phyloP scores from a whole-genome alignment of 1,284 basidiomycete species.

The Trametes sp. region DNA sequence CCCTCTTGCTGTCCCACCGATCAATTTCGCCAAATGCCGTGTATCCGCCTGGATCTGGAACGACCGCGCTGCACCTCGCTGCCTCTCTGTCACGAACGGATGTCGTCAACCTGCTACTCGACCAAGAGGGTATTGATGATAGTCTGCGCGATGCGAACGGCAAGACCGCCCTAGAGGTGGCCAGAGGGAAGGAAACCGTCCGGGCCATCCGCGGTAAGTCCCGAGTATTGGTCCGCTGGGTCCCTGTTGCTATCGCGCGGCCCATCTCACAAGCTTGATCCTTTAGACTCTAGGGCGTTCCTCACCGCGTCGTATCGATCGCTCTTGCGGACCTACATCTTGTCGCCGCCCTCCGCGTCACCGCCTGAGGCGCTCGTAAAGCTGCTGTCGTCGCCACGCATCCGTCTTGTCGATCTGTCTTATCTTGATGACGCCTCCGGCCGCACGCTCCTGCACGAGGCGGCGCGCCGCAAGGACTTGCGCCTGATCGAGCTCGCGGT shows the following conservation, averaged over 20 bases:
- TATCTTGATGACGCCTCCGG: conserved; percentile 84
- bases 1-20: conserved; percentile 76
- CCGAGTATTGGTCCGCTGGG: neutral
- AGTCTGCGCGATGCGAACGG: conserved; percentile 77
- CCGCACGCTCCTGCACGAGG: conserved; percentile 86
- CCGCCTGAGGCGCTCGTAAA: conserved; percentile 60
- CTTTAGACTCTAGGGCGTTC: conserved; percentile 79
- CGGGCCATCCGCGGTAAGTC: conserved; percentile 77
- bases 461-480: conserved; percentile 84
- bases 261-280: neutral
- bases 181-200: conserved; percentile 75
- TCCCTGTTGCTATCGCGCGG: neutral
- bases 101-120: conserved; percentile 76
- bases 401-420: conserved; percentile 67
- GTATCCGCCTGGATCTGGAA: conserved; percentile 73
- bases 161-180: conserved; percentile 79
- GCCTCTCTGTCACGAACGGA: conserved; percentile 84
- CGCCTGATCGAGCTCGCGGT: conserved; percentile 85
- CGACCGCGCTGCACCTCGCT: conserved; percentile 89
- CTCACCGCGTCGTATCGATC: conserved; percentile 82
- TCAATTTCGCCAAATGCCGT: conserved; percentile 81
- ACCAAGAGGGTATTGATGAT: conserved; percentile 85
- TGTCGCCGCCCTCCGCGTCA: conserved; percentile 57
- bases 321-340: conserved; percentile 75
- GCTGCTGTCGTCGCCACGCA: conserved; percentile 69